Base-by-base conservation (phyloP, 2,329 filamentous ascomycete genomes). In the Fusarium graminum region DNA sequence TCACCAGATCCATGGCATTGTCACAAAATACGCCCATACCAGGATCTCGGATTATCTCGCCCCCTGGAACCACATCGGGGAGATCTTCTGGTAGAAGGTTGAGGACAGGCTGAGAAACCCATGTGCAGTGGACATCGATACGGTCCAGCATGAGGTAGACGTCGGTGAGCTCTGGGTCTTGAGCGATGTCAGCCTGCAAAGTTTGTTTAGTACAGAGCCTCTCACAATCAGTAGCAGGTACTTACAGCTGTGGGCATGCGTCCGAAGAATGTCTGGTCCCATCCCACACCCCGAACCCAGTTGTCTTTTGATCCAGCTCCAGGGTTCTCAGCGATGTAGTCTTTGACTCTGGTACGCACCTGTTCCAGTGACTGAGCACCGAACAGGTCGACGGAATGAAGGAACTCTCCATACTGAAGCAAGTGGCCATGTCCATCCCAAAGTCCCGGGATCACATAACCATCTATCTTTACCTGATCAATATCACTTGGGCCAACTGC, bases 401-500 rank as follows among this genome's bases (percentile, higher is more conserved):
- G 77, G 70, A 89, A 88, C 75, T 91, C 88, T 49, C 87, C 90
- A 73, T 89, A 91, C 68, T 85, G 83, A 17, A 89, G 74, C 45
- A 92, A 77, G 72, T 92, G 90, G 0, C 88, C 90, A 73, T 92
- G 90, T 0, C 88, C 89, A 66, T 92, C 90, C 85, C 89, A 91
- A 3, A 92, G 79, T 0, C 89, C 89, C 0, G 90, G 90, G 26
- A 90, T 84, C 3, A 85, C 88, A 67, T 86, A 82, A 0, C 87
- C 88, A 22, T 72, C 60, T 12, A 59, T 49, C 8, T 44, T 53
- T 12, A 43, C 36, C 13, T 79, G 63, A 4, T 76, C 76, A n/a
- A 32, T 30, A 34, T 52, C 61, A 28, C 49, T 47, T n/a, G 75
- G 59, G 41, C 83, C 82, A 0, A 89, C 81, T 7, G 79, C 76